Evolutionary conservation across 139 green algal genomes (phyloP).

Genomic region (Pycnococcus provasolii): DNA sequence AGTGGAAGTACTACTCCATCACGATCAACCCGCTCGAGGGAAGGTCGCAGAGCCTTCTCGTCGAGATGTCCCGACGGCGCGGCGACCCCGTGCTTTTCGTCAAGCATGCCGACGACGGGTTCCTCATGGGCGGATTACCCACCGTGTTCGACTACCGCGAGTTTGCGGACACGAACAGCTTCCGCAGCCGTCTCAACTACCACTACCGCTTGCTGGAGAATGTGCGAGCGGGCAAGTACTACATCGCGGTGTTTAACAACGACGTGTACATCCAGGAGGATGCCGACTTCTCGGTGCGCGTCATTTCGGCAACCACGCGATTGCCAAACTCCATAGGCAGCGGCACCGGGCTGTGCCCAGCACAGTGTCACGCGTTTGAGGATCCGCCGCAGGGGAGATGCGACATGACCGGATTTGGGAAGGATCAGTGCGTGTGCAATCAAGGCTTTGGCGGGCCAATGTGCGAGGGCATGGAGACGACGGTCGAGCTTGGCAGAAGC

Average conservation of each 20-base stretch:
- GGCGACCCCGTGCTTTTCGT: slow-evolving; percentile 40
- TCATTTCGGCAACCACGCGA: background rate
- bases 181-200: slow-evolving; percentile 27
- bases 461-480: slow-evolving; percentile 22
- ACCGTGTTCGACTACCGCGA: slow-evolving; percentile 28
- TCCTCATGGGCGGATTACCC: slow-evolving; percentile 35
- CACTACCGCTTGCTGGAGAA: slow-evolving; percentile 20
- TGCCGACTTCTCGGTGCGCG: slow-evolving; percentile 3
- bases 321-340: background rate
- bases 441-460: slow-evolving; percentile 2
- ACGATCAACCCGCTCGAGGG: background rate
- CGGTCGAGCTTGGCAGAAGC: slow-evolving; percentile 1
- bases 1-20: background rate
- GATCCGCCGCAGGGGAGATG: background rate
- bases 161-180: slow-evolving; percentile 32
- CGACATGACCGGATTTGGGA: background rate
- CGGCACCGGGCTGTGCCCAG: slow-evolving; percentile 11
- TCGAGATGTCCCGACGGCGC: slow-evolving; percentile 24
- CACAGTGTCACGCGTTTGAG: slow-evolving; percentile 12
- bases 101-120: slow-evolving; percentile 31
- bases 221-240: background rate
- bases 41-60: slow-evolving; percentile 7
- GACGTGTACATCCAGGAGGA: slow-evolving; percentile 27
- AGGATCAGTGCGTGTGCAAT: slow-evolving; percentile 1
- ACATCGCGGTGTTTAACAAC: slow-evolving; percentile 39